phyloP scores from a whole-genome alignment of 1,139 yeast genomes.

The Pichia sp. region DNA sequence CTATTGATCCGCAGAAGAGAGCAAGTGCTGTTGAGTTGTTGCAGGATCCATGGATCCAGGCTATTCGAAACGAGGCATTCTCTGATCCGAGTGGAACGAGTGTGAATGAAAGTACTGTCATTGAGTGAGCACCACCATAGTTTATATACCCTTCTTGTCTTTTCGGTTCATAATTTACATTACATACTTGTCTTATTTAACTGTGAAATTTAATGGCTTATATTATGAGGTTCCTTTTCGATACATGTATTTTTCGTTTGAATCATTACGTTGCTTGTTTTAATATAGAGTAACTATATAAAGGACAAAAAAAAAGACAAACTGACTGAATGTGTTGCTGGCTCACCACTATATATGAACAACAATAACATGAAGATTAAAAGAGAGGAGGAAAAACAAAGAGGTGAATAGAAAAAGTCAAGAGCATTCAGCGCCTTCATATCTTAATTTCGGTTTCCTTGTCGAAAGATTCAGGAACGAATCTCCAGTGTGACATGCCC shows the following conservation, averaged over 20 bases:
- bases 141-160: neutral
- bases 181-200: neutral
- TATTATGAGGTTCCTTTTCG: no score
- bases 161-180: neutral
- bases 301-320: neutral
- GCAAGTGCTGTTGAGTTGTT: slow-evolving; percentile 81
- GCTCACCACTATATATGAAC: slow-evolving; percentile 3
- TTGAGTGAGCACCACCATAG: neutral
- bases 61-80: slow-evolving; percentile 68
- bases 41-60: slow-evolving; percentile 86
- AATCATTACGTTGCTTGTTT: neutral
- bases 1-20: slow-evolving; percentile 76
- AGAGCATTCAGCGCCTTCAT: slow-evolving; percentile 18
- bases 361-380: neutral
- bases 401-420: neutral
- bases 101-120: neutral
- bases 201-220: neutral
- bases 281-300: neutral
- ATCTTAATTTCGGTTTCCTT: slow-evolving; percentile 54
- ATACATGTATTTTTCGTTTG: neutral
- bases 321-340: neutral
- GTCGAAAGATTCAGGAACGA: slow-evolving; percentile 49
- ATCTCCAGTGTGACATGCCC: slow-evolving; percentile 63
- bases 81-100: slow-evolving; percentile 33
- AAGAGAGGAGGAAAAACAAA: neutral